Base-by-base conservation (phyloP, 208 protist genomes). In the Porcisia hertigi region DNA sequence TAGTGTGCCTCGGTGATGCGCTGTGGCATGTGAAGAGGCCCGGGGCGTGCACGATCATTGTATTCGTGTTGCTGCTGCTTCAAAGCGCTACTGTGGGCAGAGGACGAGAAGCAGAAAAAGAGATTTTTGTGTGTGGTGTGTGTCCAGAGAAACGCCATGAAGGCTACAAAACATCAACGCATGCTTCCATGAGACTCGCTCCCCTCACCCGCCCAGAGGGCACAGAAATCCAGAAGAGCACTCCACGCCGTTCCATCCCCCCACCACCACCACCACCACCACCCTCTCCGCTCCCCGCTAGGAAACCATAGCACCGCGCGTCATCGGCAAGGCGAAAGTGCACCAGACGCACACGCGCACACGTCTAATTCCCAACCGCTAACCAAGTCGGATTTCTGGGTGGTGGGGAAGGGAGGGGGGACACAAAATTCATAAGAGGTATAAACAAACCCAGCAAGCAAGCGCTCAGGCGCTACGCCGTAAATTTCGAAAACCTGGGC, bases 401-500 rank as follows among this genome's bases (percentile, higher is more conserved):
- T n/a, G 54, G 14, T 16, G 23, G 23, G 25, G 23, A 30, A 5
- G 25, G 23, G 20, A 58, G 54, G 54, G 20, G 11, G 23, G 39
- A 30, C 30, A 30, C 30, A 30, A 30, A 30, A 30, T 30, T 0
- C 30, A 30, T 30, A 30, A 30, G 30, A 30, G 30, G 30, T 30
- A 30, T 30, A 30, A 30, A 45, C 7, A 52, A 43, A 67, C 1
- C 41, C 18, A 47, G 63, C 63, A 20, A 23, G 20, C 41, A 52
- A 30, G 34, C 11, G 7, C 20, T 52, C 60, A 34, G 30, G 20
- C 18, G 66, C 69, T 72, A 72, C 53, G 23, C 16, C 69, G 47
- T 60, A 59, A 72, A 72, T n/a, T 62, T 53, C 9, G 69, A 83
- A 5, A 71, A 20, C 34, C 73, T 73, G 14, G 79, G 79, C 41